These are phyloP conservation scores for Phragmites australis DNA, from an alignment of 176 grass and related monocot species.

Conservation along the genomic window DNA sequence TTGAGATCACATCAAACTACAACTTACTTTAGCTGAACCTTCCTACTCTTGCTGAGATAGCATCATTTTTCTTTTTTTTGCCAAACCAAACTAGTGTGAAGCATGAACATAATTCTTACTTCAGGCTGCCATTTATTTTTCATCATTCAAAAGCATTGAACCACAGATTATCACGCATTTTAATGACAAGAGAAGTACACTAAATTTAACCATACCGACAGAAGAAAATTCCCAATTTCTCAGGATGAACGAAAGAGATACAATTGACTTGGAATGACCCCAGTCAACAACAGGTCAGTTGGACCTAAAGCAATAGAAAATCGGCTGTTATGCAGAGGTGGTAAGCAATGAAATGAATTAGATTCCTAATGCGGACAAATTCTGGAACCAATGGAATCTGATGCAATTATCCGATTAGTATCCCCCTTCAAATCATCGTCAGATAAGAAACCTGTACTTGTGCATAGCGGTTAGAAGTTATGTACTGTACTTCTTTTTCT, in stretches of 20 bases:
- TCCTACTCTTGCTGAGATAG: background rate
- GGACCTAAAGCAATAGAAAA: slow-evolving; percentile 39
- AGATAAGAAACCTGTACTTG: slow-evolving; percentile 49
- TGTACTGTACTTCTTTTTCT: slow-evolving; percentile 68
- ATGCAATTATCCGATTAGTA: slow-evolving; percentile 54
- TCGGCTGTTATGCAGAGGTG: slow-evolving; percentile 22
- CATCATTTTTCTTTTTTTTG: background rate
- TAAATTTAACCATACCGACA: slow-evolving; percentile 21
- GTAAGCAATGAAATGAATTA: slow-evolving; percentile 64
- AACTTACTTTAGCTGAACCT: background rate
- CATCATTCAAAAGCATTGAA: background rate
- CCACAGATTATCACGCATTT: slow-evolving; percentile 18
- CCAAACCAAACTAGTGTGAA: background rate
- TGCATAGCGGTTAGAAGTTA: slow-evolving; percentile 51
- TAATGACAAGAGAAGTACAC: slow-evolving; percentile 9
- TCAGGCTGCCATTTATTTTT: background rate
- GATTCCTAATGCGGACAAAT: slow-evolving; percentile 50
- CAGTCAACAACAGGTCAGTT: slow-evolving; percentile 47
- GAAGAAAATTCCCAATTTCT: slow-evolving; percentile 26
- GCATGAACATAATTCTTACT: background rate
- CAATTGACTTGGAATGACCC: slow-evolving; percentile 45
- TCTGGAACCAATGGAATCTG: slow-evolving; percentile 47
- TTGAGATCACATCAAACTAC: background rate
- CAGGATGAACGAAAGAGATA: slow-evolving; percentile 34
- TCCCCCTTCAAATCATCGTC: slow-evolving; percentile 44